Evolutionary conservation across 441 rosid genomes (phyloP).

Genomic region (Eutrema salsugineum): DNA sequence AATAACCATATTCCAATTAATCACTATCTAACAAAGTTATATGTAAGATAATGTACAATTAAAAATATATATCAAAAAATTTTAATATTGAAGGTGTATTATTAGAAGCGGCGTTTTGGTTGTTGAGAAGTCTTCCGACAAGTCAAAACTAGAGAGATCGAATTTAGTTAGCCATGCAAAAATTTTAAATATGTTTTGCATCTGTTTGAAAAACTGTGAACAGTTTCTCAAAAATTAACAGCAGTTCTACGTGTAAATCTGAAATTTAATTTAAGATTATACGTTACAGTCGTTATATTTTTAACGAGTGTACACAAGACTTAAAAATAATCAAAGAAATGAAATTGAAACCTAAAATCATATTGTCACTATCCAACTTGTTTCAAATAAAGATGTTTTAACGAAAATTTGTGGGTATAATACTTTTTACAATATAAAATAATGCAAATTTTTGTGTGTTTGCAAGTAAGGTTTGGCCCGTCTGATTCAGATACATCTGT

Average conservation of each 20-base stretch:
- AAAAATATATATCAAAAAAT: background rate
- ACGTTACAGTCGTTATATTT: background rate
- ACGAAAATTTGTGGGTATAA: background rate
- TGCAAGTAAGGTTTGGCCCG: background rate
- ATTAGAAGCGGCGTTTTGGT: background rate
- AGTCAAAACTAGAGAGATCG: background rate
- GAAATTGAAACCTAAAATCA: background rate
- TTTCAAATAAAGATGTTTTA: background rate
- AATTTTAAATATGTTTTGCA: background rate
- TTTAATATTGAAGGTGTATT: background rate
- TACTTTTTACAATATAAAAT: background rate
- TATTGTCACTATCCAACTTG: background rate
- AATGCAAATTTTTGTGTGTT: background rate
- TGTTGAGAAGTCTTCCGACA: background rate
- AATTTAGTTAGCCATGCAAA: background rate
- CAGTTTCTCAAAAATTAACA: background rate
- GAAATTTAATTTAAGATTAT: too few relatives aligned
- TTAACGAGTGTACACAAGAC: background rate
- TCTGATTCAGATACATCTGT: background rate
- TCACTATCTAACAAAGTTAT: background rate
- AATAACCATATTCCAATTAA: background rate
- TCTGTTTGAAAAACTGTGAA: background rate
- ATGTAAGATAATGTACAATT: background rate
- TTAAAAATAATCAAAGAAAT: background rate
- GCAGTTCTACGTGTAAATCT: background rate